A percentile compares a stretch with the other conserved stretches of the same genome.
phyloP scores from a whole-genome alignment of 2,329 filamentous ascomycete genomes.

The Xylaria sp. region DNA sequence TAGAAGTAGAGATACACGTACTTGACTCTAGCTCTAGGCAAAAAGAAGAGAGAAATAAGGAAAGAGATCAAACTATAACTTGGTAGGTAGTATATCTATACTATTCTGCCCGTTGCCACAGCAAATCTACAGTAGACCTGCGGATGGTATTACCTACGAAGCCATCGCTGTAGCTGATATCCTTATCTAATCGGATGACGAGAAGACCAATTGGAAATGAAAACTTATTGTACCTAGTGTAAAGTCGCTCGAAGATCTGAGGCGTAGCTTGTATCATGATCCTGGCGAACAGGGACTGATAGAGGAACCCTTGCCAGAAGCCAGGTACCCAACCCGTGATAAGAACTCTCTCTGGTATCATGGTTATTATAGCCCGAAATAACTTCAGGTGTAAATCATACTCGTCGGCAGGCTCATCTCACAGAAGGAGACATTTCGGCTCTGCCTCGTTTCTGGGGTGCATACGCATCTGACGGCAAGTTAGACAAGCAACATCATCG shows the following conservation, averaged over 20 bases:
- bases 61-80: not conserved
- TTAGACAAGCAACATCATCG: not conserved
- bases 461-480: not conserved
- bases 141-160: not conserved
- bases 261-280: slow-evolving; percentile 42
- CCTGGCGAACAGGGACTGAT: slow-evolving; percentile 25
- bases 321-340: not conserved
- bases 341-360: not conserved
- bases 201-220: not conserved
- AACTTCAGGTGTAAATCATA: not conserved
- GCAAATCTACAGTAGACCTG: not conserved
- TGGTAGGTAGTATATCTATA: not conserved
- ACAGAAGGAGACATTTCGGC: not conserved
- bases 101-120: not conserved
- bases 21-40: not conserved
- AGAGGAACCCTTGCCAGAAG: not conserved
- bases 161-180: no score
- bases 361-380: not conserved
- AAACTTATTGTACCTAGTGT: not conserved
- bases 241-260: slow-evolving; percentile 34
- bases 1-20: not conserved
- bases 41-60: not conserved
- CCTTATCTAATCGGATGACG: not conserved
- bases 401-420: not conserved
- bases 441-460: not conserved